Evolutionary conservation across 257 asterid species (phyloP), one percentile per base, ranked within the genome.

Genomic region (Nicotiana tomentosiformis): DNA sequence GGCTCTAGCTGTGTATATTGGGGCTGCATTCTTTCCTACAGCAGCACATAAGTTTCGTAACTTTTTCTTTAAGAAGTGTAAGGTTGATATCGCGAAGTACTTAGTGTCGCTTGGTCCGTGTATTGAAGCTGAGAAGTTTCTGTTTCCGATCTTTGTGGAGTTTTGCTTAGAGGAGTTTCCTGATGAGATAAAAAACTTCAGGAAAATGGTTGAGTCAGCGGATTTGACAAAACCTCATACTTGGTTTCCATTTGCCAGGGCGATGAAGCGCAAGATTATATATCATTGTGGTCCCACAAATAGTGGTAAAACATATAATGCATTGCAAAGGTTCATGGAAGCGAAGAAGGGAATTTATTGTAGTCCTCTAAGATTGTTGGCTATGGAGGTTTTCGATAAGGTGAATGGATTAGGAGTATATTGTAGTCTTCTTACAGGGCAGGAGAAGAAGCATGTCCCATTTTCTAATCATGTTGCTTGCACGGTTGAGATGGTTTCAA

Each of bases 221-320:
- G 98, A 96, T 86, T 85, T 96, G 97, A 94, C 98, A 7, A 90
- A 88, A 88, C 98, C 99, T 9, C 95, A 94, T 80, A 91, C 98
- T 72, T 96, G 99, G 99, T 96, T 94, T 88, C 99, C 99, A 1
- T 96, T 94, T 79, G 98, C 99, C 46, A 86, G 99, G 90, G 99
- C 97, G 43, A 96, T 96, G 99, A 96, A 94, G 85, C 89, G 99
- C 76, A 94, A 87, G 88, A 88, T 96, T 30, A 67, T 94, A 29
- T 96, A 96, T 88, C 99, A 96, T 67, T 93, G 99, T 80, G 99
- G 99, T 18, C 99, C 99, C 7, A 96, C 98, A 55, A 96, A 96
- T 88, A 96, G 99, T 86, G 99, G 99, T 77, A 96, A 96, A 82
- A 96, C 99, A 5, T 96, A 96, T 82, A 96, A 96, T 81, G 98